Evolutionary conservation across 2,329 filamentous ascomycete genomes (phyloP).

Genomic region (Fusarium sp.): DNA sequence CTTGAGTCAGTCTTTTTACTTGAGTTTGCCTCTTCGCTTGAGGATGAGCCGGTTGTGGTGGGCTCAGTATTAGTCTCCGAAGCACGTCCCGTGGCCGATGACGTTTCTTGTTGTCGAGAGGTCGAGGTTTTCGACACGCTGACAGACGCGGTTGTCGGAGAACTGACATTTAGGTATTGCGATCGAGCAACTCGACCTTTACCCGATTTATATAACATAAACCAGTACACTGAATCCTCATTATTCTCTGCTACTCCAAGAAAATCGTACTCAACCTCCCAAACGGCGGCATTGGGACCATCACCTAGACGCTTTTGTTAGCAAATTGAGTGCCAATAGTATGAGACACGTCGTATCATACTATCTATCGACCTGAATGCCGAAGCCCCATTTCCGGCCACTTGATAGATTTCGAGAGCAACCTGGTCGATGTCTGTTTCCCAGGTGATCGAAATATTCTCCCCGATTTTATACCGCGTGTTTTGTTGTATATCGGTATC

Average conservation of each 20-base stretch:
- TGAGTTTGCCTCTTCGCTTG: neutral
- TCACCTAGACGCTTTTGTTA: neutral
- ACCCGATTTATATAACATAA: neutral
- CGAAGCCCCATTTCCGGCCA: no score
- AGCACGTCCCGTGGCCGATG: no score
- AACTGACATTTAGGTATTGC: neutral
- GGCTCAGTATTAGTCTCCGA: fast-evolving
- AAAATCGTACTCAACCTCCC: neutral
- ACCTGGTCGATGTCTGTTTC: no score
- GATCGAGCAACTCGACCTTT: fast-evolving
- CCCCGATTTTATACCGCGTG: no score
- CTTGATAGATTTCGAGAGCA: no score
- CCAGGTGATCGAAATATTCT: no score
- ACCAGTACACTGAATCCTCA: neutral
- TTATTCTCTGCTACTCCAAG: neutral
- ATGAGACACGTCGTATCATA: neutral
- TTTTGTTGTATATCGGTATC: no score
- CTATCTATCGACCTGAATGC: no score
- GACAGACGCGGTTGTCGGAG: fast-evolving
- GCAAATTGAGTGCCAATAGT: fast-evolving
- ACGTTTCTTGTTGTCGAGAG: fast-evolving
- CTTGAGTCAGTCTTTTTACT: no score
- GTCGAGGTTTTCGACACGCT: neutral
- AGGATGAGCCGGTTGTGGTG: neutral
- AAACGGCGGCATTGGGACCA: neutral